These are phyloP conservation scores for Pseudognaphalium luteoalbum DNA, from an alignment of 129 eudicot species.

Conservation along the genomic window DNA sequence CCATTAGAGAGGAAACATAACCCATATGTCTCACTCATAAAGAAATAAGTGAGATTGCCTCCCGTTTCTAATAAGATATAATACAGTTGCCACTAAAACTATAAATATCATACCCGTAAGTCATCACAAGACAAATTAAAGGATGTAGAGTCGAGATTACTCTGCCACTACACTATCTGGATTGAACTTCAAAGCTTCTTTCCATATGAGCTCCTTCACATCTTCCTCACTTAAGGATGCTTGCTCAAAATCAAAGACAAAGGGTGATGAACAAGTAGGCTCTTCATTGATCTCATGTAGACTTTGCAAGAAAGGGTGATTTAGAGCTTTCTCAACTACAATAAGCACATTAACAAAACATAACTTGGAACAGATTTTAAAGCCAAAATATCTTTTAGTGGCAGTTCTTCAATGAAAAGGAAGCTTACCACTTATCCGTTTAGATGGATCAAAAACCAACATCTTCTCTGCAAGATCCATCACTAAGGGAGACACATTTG, in stretches of 20 bases:
- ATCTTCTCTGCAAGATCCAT: slow-evolving; percentile 87
- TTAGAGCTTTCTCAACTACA: slow-evolving; percentile 82
- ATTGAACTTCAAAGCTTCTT: slow-evolving; percentile 64
- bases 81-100: neutral
- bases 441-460: slow-evolving; percentile 90
- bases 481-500: slow-evolving; percentile 66
- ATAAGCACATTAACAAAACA: slow-evolving; percentile 6
- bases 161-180: slow-evolving; percentile 48
- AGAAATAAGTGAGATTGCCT: neutral
- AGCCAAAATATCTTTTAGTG: neutral
- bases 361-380: slow-evolving; percentile 16
- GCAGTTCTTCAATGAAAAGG: neutral
- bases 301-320: slow-evolving; percentile 74
- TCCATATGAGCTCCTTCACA: slow-evolving; percentile 85
- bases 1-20: neutral
- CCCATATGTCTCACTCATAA: neutral
- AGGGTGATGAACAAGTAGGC: slow-evolving; percentile 80
- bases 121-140: slow-evolving; percentile 3
- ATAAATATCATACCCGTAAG: slow-evolving; percentile 6
- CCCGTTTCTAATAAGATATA: neutral
- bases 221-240: slow-evolving; percentile 75
- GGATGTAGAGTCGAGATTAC: slow-evolving; percentile 3
- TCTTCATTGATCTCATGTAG: slow-evolving; percentile 95
- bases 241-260: slow-evolving; percentile 81
- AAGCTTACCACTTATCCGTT: slow-evolving; percentile 80